Evolutionary conservation across 176 grass and related monocot genomes (phyloP).

Genomic region (Zea mays): Zm-B73-REFERENCE-NAM-5.0 NC_050100.1:59244001-59244500

Average conservation of each 20-base stretch:
- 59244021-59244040: neutral
- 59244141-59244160: constrained; percentile 82
- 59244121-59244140: constrained; percentile 81
- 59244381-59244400: neutral
- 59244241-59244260: neutral
- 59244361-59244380: neutral
- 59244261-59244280: neutral
- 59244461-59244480: neutral
- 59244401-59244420: neutral
- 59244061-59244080: constrained; percentile 65
- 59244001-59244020: neutral
- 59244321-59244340: neutral
- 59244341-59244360: neutral
- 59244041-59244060: no score
- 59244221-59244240: neutral
- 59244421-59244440: no score
- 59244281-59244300: neutral
- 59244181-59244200: neutral
- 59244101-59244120: constrained; percentile 71
- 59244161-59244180: constrained; percentile 46
- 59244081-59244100: constrained; percentile 80
- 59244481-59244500: neutral
- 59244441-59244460: no score
- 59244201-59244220: neutral
- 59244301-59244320: neutral